Conservation (phyloP, 2,329 filamentous ascomycete species). For the Colletotrichum trifolii region DNA sequence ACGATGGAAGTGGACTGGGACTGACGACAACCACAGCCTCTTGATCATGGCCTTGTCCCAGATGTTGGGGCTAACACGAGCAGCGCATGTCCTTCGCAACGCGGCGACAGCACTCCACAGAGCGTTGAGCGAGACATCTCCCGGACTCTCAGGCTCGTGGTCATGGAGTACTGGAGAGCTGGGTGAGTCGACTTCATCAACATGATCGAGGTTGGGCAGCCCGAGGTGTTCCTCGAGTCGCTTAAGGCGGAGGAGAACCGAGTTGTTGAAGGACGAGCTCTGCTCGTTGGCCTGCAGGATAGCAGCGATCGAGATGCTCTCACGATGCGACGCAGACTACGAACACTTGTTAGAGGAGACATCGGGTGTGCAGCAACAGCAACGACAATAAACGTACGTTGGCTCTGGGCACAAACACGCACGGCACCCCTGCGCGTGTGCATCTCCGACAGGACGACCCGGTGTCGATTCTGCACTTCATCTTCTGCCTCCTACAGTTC, state of each 20-base stretch:
- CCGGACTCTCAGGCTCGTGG: conserved; percentile 20
- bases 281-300: conserved; percentile 34
- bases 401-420: conserved; percentile 53
- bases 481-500: conserved; percentile 46
- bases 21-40: conserved; percentile 48
- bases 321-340: conserved; percentile 35
- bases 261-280: conserved; percentile 34
- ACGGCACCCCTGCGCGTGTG: conserved; percentile 47
- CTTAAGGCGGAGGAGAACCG: conserved; percentile 40
- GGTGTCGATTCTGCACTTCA: conserved; percentile 51
- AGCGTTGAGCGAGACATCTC: conserved; percentile 35
- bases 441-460: conserved; percentile 48
- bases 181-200: conserved; percentile 33
- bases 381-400: conserved; percentile 45
- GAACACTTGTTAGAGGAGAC: conserved; percentile 1
- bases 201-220: conserved; percentile 35
- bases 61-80: conserved; percentile 41
- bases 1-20: neutral
- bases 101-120: conserved; percentile 46
- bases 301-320: conserved; percentile 31
- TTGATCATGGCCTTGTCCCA: conserved; percentile 48
- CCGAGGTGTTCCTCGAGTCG: conserved; percentile 43
- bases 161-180: neutral
- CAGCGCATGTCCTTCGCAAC: conserved; percentile 42
- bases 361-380: neutral